Evolutionary conservation across 352 stramenopile species (phyloP), one percentile per base, ranked within the genome.

Genomic region (Aphanomyces invadans): DNA sequence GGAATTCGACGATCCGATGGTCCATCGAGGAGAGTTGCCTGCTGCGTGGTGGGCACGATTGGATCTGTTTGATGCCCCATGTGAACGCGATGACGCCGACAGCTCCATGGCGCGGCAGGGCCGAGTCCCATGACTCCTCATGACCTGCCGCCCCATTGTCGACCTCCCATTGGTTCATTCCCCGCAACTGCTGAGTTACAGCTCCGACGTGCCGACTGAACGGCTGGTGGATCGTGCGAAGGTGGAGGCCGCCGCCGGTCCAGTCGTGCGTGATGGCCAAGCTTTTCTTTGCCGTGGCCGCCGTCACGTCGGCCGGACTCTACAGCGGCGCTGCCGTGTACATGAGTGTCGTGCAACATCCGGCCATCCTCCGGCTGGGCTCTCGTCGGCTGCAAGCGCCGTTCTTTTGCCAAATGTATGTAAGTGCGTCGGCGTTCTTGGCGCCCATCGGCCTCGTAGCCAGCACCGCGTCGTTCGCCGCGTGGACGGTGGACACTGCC

Each of bases 321-420:
- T 91, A 89, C 69, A 78, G 79, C 3, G 83, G 83, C 21, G 83
- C 80, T 12, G 75, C 80, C 36, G 76, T 73, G 36, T 91, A 80
- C 71, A 89, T 91, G 69, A 83, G 73, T 21, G 71, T 88, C 61
- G 83, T 81, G 49, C 83, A 89, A 71, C 83, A 89, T 36, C 83
- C 83, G 42, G 79, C 80, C 51, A 73, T 91, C 46, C 69, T 89
- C 55, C 76, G 87, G 71, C 85, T 78, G 28, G 67, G 77, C 42
- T 68, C 74, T 29, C 51, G 84, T 26, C 68, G 67, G 3, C 86
- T 89, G 68, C 83, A 89, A 48, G 81, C 78, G 5, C 76, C 81
- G 0, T 91, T 88, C 71, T 91, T 91, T 71, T 74, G 79, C 5
- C 76, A 79, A 53, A 89, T 91, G 79, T 89, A 91, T 73, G 87